Evolutionary conservation across 768 basidiomycete genomes (phyloP), one percentile per base, ranked within the genome.

Genomic region (Gelatoporia subvermispora): DNA sequence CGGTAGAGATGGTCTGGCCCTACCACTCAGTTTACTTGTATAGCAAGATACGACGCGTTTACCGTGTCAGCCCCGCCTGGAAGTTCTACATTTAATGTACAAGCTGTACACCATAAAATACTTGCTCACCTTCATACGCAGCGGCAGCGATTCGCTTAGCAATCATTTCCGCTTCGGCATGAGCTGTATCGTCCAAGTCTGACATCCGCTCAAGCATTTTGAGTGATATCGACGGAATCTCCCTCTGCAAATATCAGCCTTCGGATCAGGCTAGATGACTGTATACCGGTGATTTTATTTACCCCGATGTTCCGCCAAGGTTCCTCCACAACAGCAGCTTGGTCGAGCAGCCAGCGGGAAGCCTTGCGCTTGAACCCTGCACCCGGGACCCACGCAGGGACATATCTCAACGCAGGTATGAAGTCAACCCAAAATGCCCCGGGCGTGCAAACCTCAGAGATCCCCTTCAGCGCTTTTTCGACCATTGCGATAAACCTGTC

Each of bases 1-100:
- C 11, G 0, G 34, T 35, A 13, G 28, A n/a, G 5, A 43, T 8
- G 13, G 35, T 49, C 48, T 49, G 22, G 15, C 2, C 9, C 1
- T 8, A 11, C 11, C 2, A 28, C 23, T 35, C 23, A 41, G 22
- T 36, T 9, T 2, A 18, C 8, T 5, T 16, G 2, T 4, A n/a
- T 15, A 3, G 16, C 17, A 5, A 35, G 25, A n/a, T 35, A 34
- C 36, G n/a, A n/a, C 17, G 36, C 2, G 38, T 53, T 25, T 38
- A 63, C 64, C 9, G 57, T 59, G 13, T 63, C 56, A 13, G 50
- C 52, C 34, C 59, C 56, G 23, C 49, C 62, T 45, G 31, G 8
- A 31, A 17, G 13, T 10, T 5, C 13, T n/a, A n/a, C n/a, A n/a
- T n/a, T n/a, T n/a, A n/a, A n/a, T n/a, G n/a, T n/a, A n/a, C n/a